Percentiles rank a stretch among this genome's conserved stretches.
Evolutionary conservation across 805 yeast species (phyloP).

Genomic region (Nakazawaea holstii): DNA sequence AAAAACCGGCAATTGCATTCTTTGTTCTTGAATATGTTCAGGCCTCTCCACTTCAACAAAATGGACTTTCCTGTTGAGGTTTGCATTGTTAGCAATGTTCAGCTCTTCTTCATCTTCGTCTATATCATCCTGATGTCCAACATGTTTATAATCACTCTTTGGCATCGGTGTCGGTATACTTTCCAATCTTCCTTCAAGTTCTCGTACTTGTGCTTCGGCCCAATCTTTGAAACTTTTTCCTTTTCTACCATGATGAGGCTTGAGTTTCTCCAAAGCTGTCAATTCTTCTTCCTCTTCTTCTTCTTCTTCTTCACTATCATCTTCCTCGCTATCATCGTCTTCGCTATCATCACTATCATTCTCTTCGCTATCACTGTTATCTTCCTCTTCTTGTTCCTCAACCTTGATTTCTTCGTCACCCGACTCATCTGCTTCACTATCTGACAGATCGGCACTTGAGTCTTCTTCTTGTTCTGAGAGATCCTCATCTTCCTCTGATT

Average conservation of each 20-base stretch:
- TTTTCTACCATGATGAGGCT: slow-evolving; percentile 38
- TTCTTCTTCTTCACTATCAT: slow-evolving; percentile 27
- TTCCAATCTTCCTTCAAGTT: slow-evolving; percentile 55
- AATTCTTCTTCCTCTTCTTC: slow-evolving; percentile 28
- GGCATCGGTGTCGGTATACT: slow-evolving; percentile 40
- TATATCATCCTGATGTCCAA: slow-evolving; percentile 63
- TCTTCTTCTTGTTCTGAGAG: slow-evolving; percentile 11
- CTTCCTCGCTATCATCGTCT: slow-evolving; percentile 22
- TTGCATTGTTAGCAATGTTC: slow-evolving; percentile 51
- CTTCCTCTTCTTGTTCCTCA: slow-evolving; percentile 19
- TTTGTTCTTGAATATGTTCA: slow-evolving; percentile 56
- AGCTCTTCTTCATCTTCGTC: slow-evolving; percentile 64
- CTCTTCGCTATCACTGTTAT: slow-evolving; percentile 19
- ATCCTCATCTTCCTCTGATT: slow-evolving; percentile 12
- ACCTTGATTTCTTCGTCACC: slow-evolving; percentile 21
- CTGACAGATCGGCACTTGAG: slow-evolving; percentile 13
- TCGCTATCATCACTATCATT: slow-evolving; percentile 20
- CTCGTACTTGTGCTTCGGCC: slow-evolving; percentile 74
- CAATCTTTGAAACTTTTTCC: slow-evolving; percentile 78
- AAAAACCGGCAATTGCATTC: slow-evolving; percentile 80
- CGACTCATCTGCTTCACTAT: slow-evolving; percentile 17
- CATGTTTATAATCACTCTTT: slow-evolving; percentile 50
- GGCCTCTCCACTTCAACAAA: slow-evolving; percentile 65
- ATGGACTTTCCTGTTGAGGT: slow-evolving; percentile 51
- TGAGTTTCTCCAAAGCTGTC: slow-evolving; percentile 23